Evolutionary conservation across 768 basidiomycete species (phyloP), one percentile per base, ranked within the genome.

Genomic region (Leccinum subgranulosum): DNA sequence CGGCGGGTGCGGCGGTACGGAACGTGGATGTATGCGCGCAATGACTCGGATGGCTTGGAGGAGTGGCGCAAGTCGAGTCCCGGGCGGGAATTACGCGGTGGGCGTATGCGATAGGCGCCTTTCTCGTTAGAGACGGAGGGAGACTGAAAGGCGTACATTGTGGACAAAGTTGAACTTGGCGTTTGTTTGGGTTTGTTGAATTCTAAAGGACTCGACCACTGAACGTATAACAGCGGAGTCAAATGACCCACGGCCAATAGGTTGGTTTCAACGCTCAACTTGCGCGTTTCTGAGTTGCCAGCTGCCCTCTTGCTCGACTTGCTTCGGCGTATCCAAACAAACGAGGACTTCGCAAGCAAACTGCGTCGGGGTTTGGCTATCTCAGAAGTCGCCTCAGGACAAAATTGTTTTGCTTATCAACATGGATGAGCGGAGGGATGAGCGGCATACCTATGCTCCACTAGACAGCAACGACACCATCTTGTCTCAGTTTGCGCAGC

Each of bases 71-170:
- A 64, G 64, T 66, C 43, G 60, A 59, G 51, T 49, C 67, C 60
- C 0, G 64, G 41, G 6, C 62, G 60, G 33, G 64, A 67, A 48
- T 55, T 60, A 15, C 81, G 78, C 66, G 63, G 63, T 50, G 75
- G 78, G n/a, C 81, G 80, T 73, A 89, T 80, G 49, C 86, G 79
- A 63, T 88, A 85, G 36, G 78, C 71, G 29, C 88, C 87, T 66
- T 81, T 84, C 69, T 90, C 87, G 58, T 84, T 71, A 6, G 81
- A 77, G 23, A 88, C 73, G 1, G 88, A 87, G 31, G 88, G 87
- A 4, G 88, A 90, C 49, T 72, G 70, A 59, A 68, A 72, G 2
- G 55, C 62, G 56, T 71, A 55, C 29, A 48, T 54, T 41, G 71
- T 15, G 3, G 23, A 21, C 8, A 9, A 50, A 25, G 43, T 29